These are phyloP conservation scores for Hericium rajendrae DNA, from an alignment of 768 basidiomycete species.

Conservation along the genomic window DNA sequence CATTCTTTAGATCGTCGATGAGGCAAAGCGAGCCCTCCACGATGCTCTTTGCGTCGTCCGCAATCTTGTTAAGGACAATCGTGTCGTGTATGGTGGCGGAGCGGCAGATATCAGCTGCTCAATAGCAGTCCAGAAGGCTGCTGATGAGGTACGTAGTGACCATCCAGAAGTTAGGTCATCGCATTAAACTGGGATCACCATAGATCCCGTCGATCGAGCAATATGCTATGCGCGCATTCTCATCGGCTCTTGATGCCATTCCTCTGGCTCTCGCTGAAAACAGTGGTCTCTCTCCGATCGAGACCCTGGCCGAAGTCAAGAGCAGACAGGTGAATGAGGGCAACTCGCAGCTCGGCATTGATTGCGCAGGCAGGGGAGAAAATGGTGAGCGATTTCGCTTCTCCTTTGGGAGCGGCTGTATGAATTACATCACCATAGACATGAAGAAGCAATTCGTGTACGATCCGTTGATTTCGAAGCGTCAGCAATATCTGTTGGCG, in stretches of 20 bases:
- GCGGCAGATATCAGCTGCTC: slow-evolving; percentile 96
- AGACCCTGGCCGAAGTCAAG: slow-evolving; percentile 93
- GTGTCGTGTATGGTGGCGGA: slow-evolving; percentile 97
- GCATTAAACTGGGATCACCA: neutral
- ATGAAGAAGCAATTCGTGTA: slow-evolving; percentile 98
- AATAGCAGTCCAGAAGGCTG: slow-evolving; percentile 87
- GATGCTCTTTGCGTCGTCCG: slow-evolving; percentile 97
- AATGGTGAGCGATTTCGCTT: slow-evolving; percentile 52
- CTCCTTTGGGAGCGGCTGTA: neutral
- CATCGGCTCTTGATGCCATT: slow-evolving; percentile 89
- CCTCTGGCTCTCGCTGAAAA: slow-evolving; percentile 97
- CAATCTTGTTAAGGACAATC: slow-evolving; percentile 89
- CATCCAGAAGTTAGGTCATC: neutral
- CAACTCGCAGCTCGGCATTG: slow-evolving; percentile 83
- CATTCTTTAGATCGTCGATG: slow-evolving; percentile 80
- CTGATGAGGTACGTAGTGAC: slow-evolving; percentile 62
- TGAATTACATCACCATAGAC: slow-evolving; percentile 37
- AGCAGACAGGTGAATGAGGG: slow-evolving; percentile 83
- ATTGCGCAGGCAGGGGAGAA: slow-evolving; percentile 77
- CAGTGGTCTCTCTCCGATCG: slow-evolving; percentile 92
- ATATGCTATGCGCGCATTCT: slow-evolving; percentile 99
- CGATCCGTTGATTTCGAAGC: slow-evolving; percentile 93
- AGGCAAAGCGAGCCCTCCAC: slow-evolving; percentile 95
- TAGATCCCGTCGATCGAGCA: slow-evolving; percentile 96
- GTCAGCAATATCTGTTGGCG: slow-evolving; percentile 95